A percentile compares a stretch with the other conserved stretches of the same genome.
phyloP scores from a whole-genome alignment of 2,329 filamentous ascomycete species.

The Samsoniella hepiali region DNA sequence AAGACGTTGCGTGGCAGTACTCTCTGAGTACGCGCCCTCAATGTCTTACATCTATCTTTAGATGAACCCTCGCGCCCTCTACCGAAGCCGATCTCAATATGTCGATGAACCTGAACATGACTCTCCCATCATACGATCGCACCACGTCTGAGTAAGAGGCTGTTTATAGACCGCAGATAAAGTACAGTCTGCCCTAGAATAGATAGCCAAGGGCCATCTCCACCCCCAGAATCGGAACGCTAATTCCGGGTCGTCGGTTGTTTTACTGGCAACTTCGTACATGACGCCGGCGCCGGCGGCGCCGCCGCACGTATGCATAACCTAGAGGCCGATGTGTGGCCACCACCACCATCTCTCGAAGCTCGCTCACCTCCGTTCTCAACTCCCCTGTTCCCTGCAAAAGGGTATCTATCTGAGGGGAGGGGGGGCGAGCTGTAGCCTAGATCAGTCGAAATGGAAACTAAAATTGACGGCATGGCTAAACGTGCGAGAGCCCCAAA shows the following conservation, averaged over 20 bases:
- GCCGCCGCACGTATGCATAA: not conserved
- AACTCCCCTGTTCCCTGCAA: conserved; percentile 8
- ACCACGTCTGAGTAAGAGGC: no score
- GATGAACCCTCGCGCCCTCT: no score
- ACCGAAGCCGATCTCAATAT: no score
- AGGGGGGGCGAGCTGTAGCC: not conserved
- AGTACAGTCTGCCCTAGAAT: not conserved
- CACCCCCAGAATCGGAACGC: not conserved
- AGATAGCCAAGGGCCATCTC: not conserved
- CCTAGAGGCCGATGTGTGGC: not conserved
- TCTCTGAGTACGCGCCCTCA: no score
- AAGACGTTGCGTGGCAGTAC: no score
- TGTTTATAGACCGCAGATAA: no score
- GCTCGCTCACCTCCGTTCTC: not conserved
- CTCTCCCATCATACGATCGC: no score
- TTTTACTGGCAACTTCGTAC: not conserved
- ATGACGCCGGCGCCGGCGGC: not conserved
- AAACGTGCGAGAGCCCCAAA: not conserved
- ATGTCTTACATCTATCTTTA: no score
- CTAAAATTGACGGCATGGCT: not conserved
- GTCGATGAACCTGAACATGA: no score
- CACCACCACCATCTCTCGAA: not conserved
- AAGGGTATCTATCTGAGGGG: not conserved
- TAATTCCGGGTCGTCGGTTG: not conserved
- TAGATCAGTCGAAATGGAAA: not conserved